Conservation (phyloP, 2,329 filamentous ascomycete species). For the Neobulgaria alba region DNA sequence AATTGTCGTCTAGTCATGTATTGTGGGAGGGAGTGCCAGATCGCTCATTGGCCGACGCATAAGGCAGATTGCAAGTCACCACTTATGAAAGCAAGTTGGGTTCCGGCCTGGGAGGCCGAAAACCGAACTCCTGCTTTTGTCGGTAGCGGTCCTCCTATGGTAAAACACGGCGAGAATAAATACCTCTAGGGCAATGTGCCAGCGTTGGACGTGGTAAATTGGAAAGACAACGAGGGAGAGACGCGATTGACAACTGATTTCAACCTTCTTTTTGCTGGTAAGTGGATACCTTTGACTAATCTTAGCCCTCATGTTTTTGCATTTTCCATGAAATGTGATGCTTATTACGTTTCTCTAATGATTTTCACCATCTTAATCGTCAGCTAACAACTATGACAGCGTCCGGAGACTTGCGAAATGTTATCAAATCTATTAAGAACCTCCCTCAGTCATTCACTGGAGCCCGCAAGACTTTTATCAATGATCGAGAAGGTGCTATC, state of each 20-base stretch:
- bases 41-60: constrained; percentile 6
- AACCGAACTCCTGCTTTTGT: constrained; percentile 7
- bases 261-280: not conserved
- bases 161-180: not conserved
- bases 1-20: constrained; percentile 6
- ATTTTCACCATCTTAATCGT: too few species aligned
- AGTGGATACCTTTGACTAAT: not conserved
- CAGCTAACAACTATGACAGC: too few species aligned
- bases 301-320: not conserved
- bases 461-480: constrained; percentile 23
- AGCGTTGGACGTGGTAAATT: not conserved
- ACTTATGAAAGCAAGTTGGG: constrained; percentile 9
- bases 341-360: too few species aligned
- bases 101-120: constrained; percentile 7
- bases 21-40: constrained; percentile 8
- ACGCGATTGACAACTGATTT: not conserved
- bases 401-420: constrained; percentile 37
- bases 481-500: constrained; percentile 10
- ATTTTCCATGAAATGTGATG: too few species aligned
- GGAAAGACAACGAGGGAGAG: not conserved
- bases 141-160: not conserved
- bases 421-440: constrained; percentile 30
- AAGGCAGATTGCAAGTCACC: constrained; percentile 11
- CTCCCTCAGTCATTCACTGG: not conserved
- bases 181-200: constrained; percentile 1